Percentiles rank a stretch among this genome's conserved stretches.
phyloP scores from a whole-genome alignment of 805 yeast genomes.

The Schizosaccharomyces japonicus region DNA sequence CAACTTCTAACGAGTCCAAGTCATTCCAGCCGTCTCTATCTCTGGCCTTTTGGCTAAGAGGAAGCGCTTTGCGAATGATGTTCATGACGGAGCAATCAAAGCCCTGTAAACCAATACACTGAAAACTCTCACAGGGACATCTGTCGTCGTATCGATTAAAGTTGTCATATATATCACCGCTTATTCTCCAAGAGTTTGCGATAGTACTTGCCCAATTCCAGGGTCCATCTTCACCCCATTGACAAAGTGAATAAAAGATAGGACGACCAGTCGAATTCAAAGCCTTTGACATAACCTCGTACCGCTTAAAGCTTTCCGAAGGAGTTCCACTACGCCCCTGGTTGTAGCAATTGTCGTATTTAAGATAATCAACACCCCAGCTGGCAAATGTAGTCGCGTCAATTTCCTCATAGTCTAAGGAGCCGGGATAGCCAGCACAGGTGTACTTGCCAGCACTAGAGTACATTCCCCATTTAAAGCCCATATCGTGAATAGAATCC shows the following conservation, averaged over 20 bases:
- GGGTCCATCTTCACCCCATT: conserved; percentile 17
- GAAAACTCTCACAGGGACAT: conserved; percentile 16
- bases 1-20: conserved; percentile 16
- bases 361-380: conserved; percentile 16
- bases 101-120: conserved; percentile 14
- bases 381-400: conserved; percentile 15
- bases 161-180: conserved; percentile 15
- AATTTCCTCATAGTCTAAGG: conserved; percentile 14
- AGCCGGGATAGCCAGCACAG: conserved; percentile 17
- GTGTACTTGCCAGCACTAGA: conserved; percentile 17
- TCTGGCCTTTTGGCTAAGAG: conserved; percentile 12
- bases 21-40: conserved; percentile 15
- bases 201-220: conserved; percentile 16
- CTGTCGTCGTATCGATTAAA: conserved; percentile 7
- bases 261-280: conserved; percentile 15
- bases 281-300: conserved; percentile 15
- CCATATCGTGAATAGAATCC: conserved; percentile 13
- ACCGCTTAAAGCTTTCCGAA: conserved; percentile 13
- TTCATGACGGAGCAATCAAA: conserved; percentile 15
- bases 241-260: conserved; percentile 15
- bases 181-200: conserved; percentile 16
- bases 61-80: conserved; percentile 13
- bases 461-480: conserved; percentile 17
- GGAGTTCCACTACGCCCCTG: conserved; percentile 15
- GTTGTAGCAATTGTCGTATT: conserved; percentile 17